Percentiles rank a stretch among this genome's conserved stretches.
These are phyloP conservation scores for Collybia mongolica DNA, from an alignment of 768 basidiomycete species.

Conservation along the genomic window DNA sequence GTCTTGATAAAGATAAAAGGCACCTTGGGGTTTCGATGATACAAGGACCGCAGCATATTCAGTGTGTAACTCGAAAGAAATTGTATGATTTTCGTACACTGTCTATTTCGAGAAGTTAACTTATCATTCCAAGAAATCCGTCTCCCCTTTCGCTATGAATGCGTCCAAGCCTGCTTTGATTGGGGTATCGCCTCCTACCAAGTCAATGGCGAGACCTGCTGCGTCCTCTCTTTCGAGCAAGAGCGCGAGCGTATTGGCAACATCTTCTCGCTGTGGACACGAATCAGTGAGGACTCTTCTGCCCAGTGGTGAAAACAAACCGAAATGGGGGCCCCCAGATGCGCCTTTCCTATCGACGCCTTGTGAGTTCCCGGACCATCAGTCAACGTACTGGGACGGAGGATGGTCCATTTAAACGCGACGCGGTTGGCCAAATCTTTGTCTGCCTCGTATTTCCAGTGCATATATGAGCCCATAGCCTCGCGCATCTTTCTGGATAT, in stretches of 20 bases:
- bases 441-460: slow-evolving; percentile 50
- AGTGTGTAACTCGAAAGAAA: too few relatives aligned
- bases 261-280: slow-evolving; percentile 38
- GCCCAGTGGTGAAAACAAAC: slow-evolving; percentile 28
- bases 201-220: slow-evolving; percentile 55
- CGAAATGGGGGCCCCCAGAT: slow-evolving; percentile 40
- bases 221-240: slow-evolving; percentile 51
- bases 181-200: slow-evolving; percentile 48
- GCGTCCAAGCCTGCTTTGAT: slow-evolving; percentile 47
- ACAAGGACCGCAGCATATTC: too few relatives aligned
- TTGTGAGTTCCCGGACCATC: slow-evolving; percentile 50
- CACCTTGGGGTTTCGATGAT: too few relatives aligned
- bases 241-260: slow-evolving; percentile 45
- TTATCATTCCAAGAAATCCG: slow-evolving; percentile 34
- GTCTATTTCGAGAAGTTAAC: too few relatives aligned
- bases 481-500: slow-evolving; percentile 38
- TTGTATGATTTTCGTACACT: too few relatives aligned
- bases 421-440: slow-evolving; percentile 45
- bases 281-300: not conserved
- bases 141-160: slow-evolving; percentile 47
- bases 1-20: too few relatives aligned
- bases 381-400: slow-evolving; percentile 55
- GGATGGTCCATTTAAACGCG: slow-evolving; percentile 62
- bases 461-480: slow-evolving; percentile 42
- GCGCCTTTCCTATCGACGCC: slow-evolving; percentile 52